Base-by-base conservation (phyloP, 352 stramenopile species). In the Globisporangium ultimum region DNA sequence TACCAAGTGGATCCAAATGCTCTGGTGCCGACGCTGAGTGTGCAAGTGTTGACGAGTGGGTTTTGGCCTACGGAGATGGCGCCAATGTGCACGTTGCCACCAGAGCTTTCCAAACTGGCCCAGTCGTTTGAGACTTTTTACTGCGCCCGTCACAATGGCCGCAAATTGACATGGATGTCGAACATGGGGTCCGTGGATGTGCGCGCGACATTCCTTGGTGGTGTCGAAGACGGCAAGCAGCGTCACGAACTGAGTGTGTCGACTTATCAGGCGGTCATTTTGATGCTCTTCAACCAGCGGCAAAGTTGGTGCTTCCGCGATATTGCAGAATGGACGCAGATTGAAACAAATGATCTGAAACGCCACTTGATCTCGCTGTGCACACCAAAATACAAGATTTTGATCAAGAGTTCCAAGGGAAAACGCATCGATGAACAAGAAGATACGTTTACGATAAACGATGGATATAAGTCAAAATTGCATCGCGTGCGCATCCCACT, bases 231-330 rank as follows among this genome's bases (percentile, higher is more conserved):
- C 20, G 61, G 55, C n/a, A 78, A 78, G 24, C 78, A 86, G 41
- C 80, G 87, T 20, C 90, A 99, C 64, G 97, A 99, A 49, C 71
- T 99, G 0, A 97, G 89, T 47, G 97, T 99, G 22, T 98, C 95
- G 20, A 99, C 97, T 8, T 99, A 99, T 68, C 96, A 99, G 78
- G 98, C 98, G 66, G 97, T 97, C 55, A 98, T 99, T 46, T 77
- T 99, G 32, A 87, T 98, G 67, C 69, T 99, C 8, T 99, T 99
- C 79, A 99, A 99, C 70, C 77, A 89, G 36, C 68, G 76, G 13
- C 84, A 88, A 0, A 64, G 70, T 34, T 92, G 78, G 82, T 63
- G 71, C 11, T 92, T 98, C 53, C 84, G 88, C 18, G 82, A 98
- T 12, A 96, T 99, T 42, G 67, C 84, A 28, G 80, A 95, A 36